Percentiles rank a stretch among this genome's conserved stretches.
These are phyloP conservation scores for Babesia bigemina DNA, from an alignment of 169 alveolate species.

Conservation along the genomic window DNA sequence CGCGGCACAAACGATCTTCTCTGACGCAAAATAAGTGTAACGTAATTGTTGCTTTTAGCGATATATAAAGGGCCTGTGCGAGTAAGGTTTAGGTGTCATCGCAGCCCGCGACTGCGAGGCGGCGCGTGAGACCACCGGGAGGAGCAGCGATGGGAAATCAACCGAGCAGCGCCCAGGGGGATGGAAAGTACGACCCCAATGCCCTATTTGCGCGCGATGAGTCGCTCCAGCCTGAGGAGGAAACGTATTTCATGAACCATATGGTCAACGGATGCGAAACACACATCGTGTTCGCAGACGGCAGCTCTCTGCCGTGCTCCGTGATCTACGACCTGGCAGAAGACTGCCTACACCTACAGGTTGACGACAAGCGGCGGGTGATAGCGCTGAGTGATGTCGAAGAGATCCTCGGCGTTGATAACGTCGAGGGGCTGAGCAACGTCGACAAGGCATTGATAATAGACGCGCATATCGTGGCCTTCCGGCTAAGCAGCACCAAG, in stretches of 20 bases:
- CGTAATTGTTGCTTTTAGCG: background rate
- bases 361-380: conserved; percentile 28
- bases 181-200: background rate
- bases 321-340: conserved; percentile 35
- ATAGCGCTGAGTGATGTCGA: conserved; percentile 27
- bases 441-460: conserved; percentile 14
- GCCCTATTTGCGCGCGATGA: conserved; percentile 8
- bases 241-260: conserved; percentile 22
- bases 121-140: background rate
- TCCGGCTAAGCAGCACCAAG: conserved; percentile 32
- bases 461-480: conserved; percentile 30
- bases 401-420: conserved; percentile 18
- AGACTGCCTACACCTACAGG: conserved; percentile 30
- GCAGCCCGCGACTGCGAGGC: background rate
- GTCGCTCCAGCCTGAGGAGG: conserved; percentile 33
- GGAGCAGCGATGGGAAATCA: conserved; percentile 33
- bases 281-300: conserved; percentile 35
- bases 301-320: conserved; percentile 36
- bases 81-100: conserved; percentile 1
- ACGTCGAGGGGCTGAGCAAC: conserved; percentile 37
- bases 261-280: conserved; percentile 53
- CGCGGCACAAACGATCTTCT: conserved; percentile 10
- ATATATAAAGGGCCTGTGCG: conserved; percentile 1
- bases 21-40: background rate
- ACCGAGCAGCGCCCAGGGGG: conserved; percentile 28